Evolutionary conservation across 2,329 filamentous ascomycete species (phyloP), one percentile per base, ranked within the genome.

Genomic region (Pseudogymnoascus verrucosus): DNA sequence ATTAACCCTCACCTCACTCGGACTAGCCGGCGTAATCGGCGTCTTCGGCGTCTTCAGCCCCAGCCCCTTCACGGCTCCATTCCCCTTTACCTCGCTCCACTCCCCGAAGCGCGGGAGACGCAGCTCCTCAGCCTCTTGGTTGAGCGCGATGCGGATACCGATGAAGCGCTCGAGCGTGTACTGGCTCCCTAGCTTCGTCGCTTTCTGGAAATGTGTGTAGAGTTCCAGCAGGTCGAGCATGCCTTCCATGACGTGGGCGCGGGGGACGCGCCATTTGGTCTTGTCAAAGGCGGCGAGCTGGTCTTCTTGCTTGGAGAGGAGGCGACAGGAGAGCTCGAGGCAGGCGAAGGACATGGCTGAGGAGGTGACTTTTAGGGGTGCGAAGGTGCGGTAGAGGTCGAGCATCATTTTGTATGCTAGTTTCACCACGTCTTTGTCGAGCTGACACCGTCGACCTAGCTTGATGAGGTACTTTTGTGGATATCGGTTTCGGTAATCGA

Each of bases 331-430:
- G 37, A 98, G 83, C 76, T 96, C 92, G 10, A 96, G 78, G 68
- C 91, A 85, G 8, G 89, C 89, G 70, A 96, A 84, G 0, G 90
- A 91, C 82, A 97, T 88, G 12, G 91, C 89, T n/a, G 89, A 85
- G 0, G 90, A 90, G 0, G 88, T 90, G 71, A 96, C 91, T 78
- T 98, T 98, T 64, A 98, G 81, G 7, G 93, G 93, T 0, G 91
- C 88, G 75, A 95, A 96, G 0, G 95, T 99, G 72, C 93, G 91
- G 77, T 97, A 96, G 57, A 96, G 79, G 76, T 99, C 95, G 62
- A 93, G 84, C 57, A 88, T 89, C 73, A 98, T 89, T 66, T 88
- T 86, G 77, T 92, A 96, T 0, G 91, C 90, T 0, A 86, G 82
- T 14, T 80, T 80, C 31, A 87, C 84, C 65, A 92, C 84, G 8